Percentiles rank a stretch among this genome's conserved stretches.
Evolutionary conservation across 805 yeast genomes (phyloP).

Genomic region (Scheffersomyces coipomensis): DNA sequence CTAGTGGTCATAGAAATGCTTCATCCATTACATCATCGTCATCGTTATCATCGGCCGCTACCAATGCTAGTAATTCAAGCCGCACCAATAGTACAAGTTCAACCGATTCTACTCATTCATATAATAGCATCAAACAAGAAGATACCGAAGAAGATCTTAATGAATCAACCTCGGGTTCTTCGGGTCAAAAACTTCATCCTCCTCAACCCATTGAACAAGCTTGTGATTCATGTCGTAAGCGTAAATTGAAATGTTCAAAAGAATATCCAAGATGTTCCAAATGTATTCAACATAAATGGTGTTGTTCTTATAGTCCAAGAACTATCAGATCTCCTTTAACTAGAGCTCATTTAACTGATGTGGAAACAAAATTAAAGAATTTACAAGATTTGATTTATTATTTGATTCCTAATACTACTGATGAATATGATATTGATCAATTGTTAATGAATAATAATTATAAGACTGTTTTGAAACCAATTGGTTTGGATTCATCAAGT

Average conservation of each 20-base stretch:
- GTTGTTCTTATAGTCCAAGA: slow-evolving; percentile 76
- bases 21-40: not conserved
- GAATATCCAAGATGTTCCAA: slow-evolving; percentile 74
- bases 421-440: slow-evolving; percentile 17
- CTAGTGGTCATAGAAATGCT: not conserved
- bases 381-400: slow-evolving; percentile 30
- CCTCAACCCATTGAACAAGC: slow-evolving; percentile 48
- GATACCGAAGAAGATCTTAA: not conserved
- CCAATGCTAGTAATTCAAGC: not conserved
- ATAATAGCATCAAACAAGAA: not conserved
- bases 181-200: not conserved
- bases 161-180: not conserved
- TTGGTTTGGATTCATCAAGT: not conserved
- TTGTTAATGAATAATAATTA: slow-evolving; percentile 12
- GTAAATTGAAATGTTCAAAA: slow-evolving; percentile 80
- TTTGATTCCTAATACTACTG: slow-evolving; percentile 23
- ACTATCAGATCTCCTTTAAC: slow-evolving; percentile 79
- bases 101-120: no score
- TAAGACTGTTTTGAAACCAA: slow-evolving; percentile 8
- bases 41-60: not conserved
- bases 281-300: slow-evolving; percentile 70
- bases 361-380: slow-evolving; percentile 49
- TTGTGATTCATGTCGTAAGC: slow-evolving; percentile 80
- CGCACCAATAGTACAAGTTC: no score
- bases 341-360: slow-evolving; percentile 73